Evolutionary conservation across 2,329 filamentous ascomycete genomes (phyloP).

Genomic region (Phoma sp.): DNA sequence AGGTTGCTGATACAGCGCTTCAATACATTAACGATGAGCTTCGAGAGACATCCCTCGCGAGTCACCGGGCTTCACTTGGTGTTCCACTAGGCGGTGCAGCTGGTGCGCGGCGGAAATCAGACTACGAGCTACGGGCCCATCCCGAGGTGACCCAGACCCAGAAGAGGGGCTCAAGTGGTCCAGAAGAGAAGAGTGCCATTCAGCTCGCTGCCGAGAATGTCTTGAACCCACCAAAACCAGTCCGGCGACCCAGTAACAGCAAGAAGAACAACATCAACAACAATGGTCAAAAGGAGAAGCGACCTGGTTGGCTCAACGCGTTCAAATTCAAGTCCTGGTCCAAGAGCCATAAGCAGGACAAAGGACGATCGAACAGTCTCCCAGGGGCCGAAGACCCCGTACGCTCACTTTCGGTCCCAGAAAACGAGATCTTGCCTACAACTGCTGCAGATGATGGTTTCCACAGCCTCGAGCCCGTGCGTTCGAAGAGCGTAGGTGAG

Average conservation of each 20-base stretch:
- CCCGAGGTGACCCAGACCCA: slow-evolving; percentile 5
- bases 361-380: slow-evolving; percentile 33
- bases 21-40: slow-evolving; percentile 52
- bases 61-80: slow-evolving; percentile 26
- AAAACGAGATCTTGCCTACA: slow-evolving; percentile 21
- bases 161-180: background rate
- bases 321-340: slow-evolving; percentile 41
- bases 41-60: slow-evolving; percentile 32
- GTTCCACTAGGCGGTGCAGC: slow-evolving; percentile 6
- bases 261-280: slow-evolving; percentile 35
- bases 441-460: slow-evolving; percentile 18
- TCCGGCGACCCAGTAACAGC: slow-evolving; percentile 16
- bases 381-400: slow-evolving; percentile 25
- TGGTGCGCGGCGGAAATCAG: slow-evolving; percentile 32
- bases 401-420: slow-evolving; percentile 38
- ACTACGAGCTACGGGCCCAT: slow-evolving; percentile 28
- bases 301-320: slow-evolving; percentile 39
- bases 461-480: slow-evolving; percentile 34
- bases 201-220: slow-evolving; percentile 33
- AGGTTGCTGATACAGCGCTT: slow-evolving; percentile 52
- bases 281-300: slow-evolving; percentile 34
- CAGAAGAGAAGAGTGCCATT: slow-evolving; percentile 29
- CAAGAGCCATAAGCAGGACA: slow-evolving; percentile 32
- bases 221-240: slow-evolving; percentile 21
- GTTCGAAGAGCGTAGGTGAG: slow-evolving; percentile 46